Percentiles rank a stretch among this genome's conserved stretches.
These are phyloP conservation scores for Cryphonectria radicalis DNA, from an alignment of 2,329 filamentous ascomycete species.

Conservation along the genomic window DNA sequence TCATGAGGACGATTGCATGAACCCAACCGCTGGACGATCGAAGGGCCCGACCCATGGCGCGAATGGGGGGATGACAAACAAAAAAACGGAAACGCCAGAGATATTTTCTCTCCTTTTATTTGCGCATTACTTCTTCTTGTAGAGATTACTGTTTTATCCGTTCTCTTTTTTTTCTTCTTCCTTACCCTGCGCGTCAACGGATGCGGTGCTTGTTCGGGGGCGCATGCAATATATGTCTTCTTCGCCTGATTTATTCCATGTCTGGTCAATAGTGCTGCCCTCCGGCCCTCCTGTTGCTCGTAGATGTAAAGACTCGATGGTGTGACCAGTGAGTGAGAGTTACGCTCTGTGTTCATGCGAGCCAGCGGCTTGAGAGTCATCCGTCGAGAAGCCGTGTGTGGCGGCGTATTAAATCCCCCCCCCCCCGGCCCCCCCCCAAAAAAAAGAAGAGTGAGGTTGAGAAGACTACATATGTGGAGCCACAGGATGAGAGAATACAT, in stretches of 20 bases:
- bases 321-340: neutral
- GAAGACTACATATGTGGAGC: too few species aligned
- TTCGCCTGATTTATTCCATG: neutral
- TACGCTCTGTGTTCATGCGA: neutral
- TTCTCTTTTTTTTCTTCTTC: neutral
- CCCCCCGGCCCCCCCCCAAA: too few species aligned
- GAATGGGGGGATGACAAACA: neutral
- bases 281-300: neutral
- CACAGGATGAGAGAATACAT: neutral
- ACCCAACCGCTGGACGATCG: conserved; percentile 16
- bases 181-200: neutral
- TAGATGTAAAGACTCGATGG: neutral
- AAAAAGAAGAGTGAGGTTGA: too few species aligned
- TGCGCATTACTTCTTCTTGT: conserved; percentile 22
- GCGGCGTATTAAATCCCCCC: too few species aligned
- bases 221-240: neutral
- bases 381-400: too few species aligned
- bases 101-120: neutral
- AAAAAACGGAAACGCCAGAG: neutral
- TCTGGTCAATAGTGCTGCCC: neutral
- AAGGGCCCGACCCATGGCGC: neutral
- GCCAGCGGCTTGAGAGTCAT: too few species aligned
- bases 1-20: conserved; percentile 18
- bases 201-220: neutral
- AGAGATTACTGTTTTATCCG: conserved; percentile 3